Percentiles rank a stretch among this genome's conserved stretches.
Conservation (phyloP, 106 monocot species). For the Apostasia shenzhenica region DNA sequence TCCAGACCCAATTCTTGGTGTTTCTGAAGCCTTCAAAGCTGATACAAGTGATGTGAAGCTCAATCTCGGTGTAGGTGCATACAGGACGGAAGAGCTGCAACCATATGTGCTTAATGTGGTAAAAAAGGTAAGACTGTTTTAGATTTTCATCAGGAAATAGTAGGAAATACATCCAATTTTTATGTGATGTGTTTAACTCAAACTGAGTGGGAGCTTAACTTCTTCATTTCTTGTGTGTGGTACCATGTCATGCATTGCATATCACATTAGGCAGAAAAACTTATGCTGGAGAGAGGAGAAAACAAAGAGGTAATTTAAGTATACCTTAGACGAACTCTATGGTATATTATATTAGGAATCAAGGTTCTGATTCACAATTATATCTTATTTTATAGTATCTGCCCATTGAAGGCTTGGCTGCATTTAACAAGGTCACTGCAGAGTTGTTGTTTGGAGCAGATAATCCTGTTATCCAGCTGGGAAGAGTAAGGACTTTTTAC, state of each 20-base stretch:
- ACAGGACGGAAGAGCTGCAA: constrained; percentile 93
- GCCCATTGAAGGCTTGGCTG: constrained; percentile 94
- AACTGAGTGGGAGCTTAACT: no score
- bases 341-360: background rate
- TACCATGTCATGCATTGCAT: background rate
- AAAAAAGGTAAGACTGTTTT: constrained; percentile 54
- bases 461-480: constrained; percentile 59
- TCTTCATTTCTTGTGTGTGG: background rate
- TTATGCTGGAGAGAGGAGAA: constrained; percentile 93
- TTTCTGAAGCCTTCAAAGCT: constrained; percentile 90
- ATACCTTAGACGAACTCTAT: background rate
- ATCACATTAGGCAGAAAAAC: constrained; percentile 68
- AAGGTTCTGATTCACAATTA: background rate
- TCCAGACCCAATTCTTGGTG: constrained; percentile 95
- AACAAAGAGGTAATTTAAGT: constrained; percentile 76
- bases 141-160: background rate
- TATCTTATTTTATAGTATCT: constrained; percentile 71
- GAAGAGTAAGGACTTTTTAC: constrained; percentile 35
- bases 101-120: constrained; percentile 98
- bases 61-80: constrained; percentile 94
- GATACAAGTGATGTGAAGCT: constrained; percentile 85
- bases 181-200: no score
- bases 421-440: constrained; percentile 92
- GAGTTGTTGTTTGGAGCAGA: constrained; percentile 87
- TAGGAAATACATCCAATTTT: no score